These are phyloP conservation scores for Pneumocystis canis DNA, from an alignment of 1,139 yeast species.

Conservation along the genomic window DNA sequence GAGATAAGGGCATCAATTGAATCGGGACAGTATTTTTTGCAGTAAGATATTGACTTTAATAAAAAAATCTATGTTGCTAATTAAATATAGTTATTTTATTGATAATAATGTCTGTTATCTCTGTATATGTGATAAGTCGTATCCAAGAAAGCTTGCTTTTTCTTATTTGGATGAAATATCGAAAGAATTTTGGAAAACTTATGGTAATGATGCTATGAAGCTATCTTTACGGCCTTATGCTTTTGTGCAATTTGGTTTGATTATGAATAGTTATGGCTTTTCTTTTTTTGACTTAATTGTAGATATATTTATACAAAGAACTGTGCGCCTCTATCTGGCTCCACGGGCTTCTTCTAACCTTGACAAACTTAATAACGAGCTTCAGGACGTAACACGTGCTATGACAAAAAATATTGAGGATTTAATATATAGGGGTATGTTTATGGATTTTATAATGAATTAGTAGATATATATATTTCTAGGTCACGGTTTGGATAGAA, in stretches of 20 bases:
- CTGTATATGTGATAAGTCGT: conserved; percentile 59
- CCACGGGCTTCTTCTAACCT: conserved; percentile 79
- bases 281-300: neutral
- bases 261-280: neutral
- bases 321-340: conserved; percentile 78
- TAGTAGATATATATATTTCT: neutral
- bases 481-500: conserved; percentile 23
- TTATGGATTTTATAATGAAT: conserved; percentile 45
- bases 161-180: conserved; percentile 72
- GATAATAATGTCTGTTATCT: conserved; percentile 54
- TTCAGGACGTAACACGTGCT: conserved; percentile 84
- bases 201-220: conserved; percentile 54
- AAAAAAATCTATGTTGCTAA: neutral
- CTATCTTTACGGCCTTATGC: conserved; percentile 72
- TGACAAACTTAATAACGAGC: conserved; percentile 71
- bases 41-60: conserved; percentile 22
- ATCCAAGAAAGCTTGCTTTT: conserved; percentile 80
- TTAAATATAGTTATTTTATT: conserved; percentile 36
- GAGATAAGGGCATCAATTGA: conserved; percentile 80
- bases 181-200: conserved; percentile 65
- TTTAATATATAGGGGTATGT: conserved; percentile 83
- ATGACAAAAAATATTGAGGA: conserved; percentile 96
- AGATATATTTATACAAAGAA: conserved; percentile 65
- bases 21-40: conserved; percentile 59
- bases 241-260: conserved; percentile 59